Base-by-base conservation (phyloP, 164 flowering plant genomes). In the Stephania japonica region DNA sequence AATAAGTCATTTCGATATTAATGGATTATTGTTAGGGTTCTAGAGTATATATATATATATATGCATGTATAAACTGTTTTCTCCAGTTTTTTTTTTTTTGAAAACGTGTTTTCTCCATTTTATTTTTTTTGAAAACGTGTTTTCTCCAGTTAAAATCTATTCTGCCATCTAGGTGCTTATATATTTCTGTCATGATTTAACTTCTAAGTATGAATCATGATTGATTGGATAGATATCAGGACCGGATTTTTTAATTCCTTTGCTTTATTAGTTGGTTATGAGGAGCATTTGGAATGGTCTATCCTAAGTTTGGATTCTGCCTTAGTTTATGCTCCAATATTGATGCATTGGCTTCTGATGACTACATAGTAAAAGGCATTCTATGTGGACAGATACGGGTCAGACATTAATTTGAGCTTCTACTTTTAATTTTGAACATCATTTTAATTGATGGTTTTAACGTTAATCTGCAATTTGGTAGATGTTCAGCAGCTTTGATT, bases 331-430 rank as follows among this genome's bases (percentile, higher is more conserved):
- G 91, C 92, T 90, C 95, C 93, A 79, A 89, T 49, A 90, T 69
- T 81, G 63, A 82, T 49, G 67, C 77, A 62, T 75, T 88, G 92
- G 83, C 87, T 88, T 92, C 79, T 82, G 92, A 88, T 90, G 91
- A 89, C 89, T 81, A 78, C 92, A 86, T 83, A 83, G 85, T 74
- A 78, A 71, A 49, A 92, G 94, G 44, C 26, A 49, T 72, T 10
- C 86, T 89, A 86, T 89, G 95, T 80, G 92, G 95, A 88, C 95
- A 90, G 95, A 90, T 90, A 92, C 93, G 87, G 87, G 92, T 80
- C 91, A 81, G 42, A 90, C 80, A 92, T 75, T 65, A 32, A 25
- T 12, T 26, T 24, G 21, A 19, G n/a, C 62, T 56, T 56, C 62
- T 56, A 16, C 19, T 5, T 56, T n/a, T n/a, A 56, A 24, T 5